Evolutionary conservation across 2,329 filamentous ascomycete genomes (phyloP), one percentile per base, ranked within the genome.

Genomic region (Daldinia sp.): DNA sequence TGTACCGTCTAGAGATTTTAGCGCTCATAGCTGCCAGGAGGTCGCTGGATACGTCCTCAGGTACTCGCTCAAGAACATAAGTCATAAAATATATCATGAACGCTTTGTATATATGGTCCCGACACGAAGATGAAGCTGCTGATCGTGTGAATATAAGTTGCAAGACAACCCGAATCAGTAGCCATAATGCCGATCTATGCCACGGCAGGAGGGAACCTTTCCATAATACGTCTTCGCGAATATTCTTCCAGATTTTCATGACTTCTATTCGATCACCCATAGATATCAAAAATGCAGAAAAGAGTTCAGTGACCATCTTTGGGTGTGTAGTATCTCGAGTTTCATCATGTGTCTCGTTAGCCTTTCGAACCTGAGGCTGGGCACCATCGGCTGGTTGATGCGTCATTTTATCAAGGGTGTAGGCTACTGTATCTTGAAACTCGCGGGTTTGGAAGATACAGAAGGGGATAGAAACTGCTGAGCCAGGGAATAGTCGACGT

Each of bases 131-230:
- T 35, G 23, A 37, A 6, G 18, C 18, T 9, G 28, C 41, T 4
- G 62, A 44, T 6, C 72, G 48, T 9, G 60, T 50, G n/a, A 76
- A 63, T 10, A 69, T 42, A 2, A 81, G 69, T 58, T 89, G 86
- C 2, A 88, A 67, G 0, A 80, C 74, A 0, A 88, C 85, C 0
- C 87, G 84, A 2, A 89, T 61, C 0, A 89, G 77, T 0, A 90
- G 78, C 87, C 87, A 90, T 0, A 85, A 65, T 0, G 87, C 79
- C 12, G 86, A 75, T 20, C 73, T 58, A 26, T 33, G 72, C 70
- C 71, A 75, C 4, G 88, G 50, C 84, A 76, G 0, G 59, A 46
- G 0, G 66, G 67, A 13, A 66, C 63, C 55, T 6, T 74, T 57
- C 78, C 78, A 87, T 4, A 85, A 62, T 0, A 87, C 81, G 12